Conservation (phyloP, 2,329 filamentous ascomycete species). For the Ophiosphaerella herpotricha region DNA sequence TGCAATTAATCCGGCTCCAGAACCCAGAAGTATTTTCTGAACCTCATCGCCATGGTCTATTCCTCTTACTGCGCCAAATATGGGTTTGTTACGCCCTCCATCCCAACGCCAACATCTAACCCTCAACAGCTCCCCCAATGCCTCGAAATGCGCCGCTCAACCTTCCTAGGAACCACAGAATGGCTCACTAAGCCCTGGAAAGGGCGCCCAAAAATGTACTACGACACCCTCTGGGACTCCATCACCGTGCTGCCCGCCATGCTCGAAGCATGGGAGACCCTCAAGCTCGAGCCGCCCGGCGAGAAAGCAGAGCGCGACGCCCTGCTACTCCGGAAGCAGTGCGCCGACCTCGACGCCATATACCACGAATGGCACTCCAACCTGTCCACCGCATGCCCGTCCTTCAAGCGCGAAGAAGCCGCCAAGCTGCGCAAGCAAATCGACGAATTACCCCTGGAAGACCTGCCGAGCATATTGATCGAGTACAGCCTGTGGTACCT, state of each 20-base stretch:
- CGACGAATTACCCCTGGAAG: slow-evolving; percentile 2
- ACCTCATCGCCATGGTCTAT: slow-evolving; percentile 7
- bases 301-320: neutral
- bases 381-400: neutral
- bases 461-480: slow-evolving; percentile 9
- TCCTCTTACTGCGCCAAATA: slow-evolving; percentile 10
- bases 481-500: slow-evolving; percentile 2
- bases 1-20: slow-evolving; percentile 6
- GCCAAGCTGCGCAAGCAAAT: neutral
- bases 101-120: neutral
- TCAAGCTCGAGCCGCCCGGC: slow-evolving; percentile 1
- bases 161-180: slow-evolving; percentile 7
- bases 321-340: neutral
- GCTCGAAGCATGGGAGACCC: slow-evolving; percentile 11
- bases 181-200: slow-evolving; percentile 18
- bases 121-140: slow-evolving; percentile 4
- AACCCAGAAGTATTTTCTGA: slow-evolving; percentile 5
- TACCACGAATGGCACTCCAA: slow-evolving; percentile 10
- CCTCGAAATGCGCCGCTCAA: slow-evolving; percentile 7
- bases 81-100: slow-evolving; percentile 4
- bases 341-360: slow-evolving; percentile 6
- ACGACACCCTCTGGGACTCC: slow-evolving; percentile 14
- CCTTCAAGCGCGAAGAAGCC: neutral
- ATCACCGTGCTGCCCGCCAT: slow-evolving; percentile 5
- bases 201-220: slow-evolving; percentile 1